These are phyloP conservation scores for Glebionis coronaria DNA, from an alignment of 129 eudicot genomes.

Conservation along the genomic window DNA sequence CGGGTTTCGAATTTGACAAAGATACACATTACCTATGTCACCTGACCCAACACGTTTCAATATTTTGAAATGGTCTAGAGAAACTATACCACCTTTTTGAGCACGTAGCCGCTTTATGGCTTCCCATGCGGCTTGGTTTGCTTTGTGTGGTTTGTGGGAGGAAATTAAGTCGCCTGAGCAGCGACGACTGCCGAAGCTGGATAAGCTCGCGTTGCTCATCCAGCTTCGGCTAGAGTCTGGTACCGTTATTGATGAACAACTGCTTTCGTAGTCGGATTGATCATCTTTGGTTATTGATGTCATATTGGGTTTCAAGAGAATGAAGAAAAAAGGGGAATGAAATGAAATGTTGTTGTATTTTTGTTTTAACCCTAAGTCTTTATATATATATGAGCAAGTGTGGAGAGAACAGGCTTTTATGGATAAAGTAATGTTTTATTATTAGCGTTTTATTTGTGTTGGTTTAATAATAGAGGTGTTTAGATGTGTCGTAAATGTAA, in stretches of 20 bases:
- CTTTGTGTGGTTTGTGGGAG: conserved; percentile 68
- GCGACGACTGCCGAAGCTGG: conserved; percentile 40
- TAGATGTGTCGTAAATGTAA: conserved; percentile 10
- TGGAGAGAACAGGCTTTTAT: conserved; percentile 42
- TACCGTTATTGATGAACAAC: conserved; percentile 61
- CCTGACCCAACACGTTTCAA: conserved; percentile 66
- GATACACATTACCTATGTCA: conserved; percentile 68
- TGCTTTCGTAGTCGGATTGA: conserved; percentile 63
- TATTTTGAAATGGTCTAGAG: conserved; percentile 61
- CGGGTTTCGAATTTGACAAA: conserved; percentile 72
- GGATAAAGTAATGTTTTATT: conserved; percentile 32
- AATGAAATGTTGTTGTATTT: conserved; percentile 18
- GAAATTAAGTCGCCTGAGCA: conserved; percentile 38
- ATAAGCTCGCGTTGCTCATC: conserved; percentile 58
- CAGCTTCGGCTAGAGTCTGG: conserved; percentile 76
- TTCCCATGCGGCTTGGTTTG: conserved; percentile 73
- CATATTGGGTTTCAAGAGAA: conserved; percentile 29
- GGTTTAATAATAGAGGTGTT: background rate
- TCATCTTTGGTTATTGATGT: conserved; percentile 44
- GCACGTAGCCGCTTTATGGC: conserved; percentile 61
- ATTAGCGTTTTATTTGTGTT: background rate
- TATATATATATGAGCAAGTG: conserved; percentile 33
- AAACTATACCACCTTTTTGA: conserved; percentile 47
- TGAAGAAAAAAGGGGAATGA: background rate
- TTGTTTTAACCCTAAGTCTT: conserved; percentile 16